Evolutionary conservation across 768 basidiomycete genomes (phyloP), one percentile per base, ranked within the genome.

Genomic region (Phanerochaete carnosa): DNA sequence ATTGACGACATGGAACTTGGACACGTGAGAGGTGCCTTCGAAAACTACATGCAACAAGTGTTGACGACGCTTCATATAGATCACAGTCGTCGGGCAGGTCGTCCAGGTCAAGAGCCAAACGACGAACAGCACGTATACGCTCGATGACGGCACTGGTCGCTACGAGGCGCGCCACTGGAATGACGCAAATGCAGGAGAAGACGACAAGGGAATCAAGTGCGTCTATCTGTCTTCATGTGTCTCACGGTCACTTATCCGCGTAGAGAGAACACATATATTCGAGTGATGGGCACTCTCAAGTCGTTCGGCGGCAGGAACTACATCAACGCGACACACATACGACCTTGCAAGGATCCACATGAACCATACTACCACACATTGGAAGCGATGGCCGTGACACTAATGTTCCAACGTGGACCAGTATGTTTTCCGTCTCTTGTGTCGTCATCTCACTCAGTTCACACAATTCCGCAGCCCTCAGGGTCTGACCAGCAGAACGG

Each of bases 141-240:
- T 99, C 4, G 90, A 95, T 60, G 96, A 99, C 71, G 94, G 95
- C 13, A 91, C 92, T 2, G 94, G 89, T 23, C 75, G 75, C 45
- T 83, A 90, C 22, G 90, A 92, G 67, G 88, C 86, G 25, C 84
- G 90, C 25, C 87, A 87, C 63, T 98, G 96, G 95, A 76, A 87
- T 11, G 92, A 94, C 65, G 79, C 85, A 12, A 78, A 78, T 35
- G 74, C 72, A 51, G 83, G 83, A 28, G 86, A 87, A 3, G 84
- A 86, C 5, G 76, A 79, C 56, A 76, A 76, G 49, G 81, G 77
- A 0, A 80, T 89, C 51, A 74, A 65, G 80, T 83, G 55, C 59
- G 77, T 71, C 28, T 22, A 16, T 33, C 16, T 25, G 59, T n/a
- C 47, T 11, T 23, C 45, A 16, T 23, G 4, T 26, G 25, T 46